Base-by-base conservation (phyloP, 768 basidiomycete species). In the Cyclocybe aegerita region DNA sequence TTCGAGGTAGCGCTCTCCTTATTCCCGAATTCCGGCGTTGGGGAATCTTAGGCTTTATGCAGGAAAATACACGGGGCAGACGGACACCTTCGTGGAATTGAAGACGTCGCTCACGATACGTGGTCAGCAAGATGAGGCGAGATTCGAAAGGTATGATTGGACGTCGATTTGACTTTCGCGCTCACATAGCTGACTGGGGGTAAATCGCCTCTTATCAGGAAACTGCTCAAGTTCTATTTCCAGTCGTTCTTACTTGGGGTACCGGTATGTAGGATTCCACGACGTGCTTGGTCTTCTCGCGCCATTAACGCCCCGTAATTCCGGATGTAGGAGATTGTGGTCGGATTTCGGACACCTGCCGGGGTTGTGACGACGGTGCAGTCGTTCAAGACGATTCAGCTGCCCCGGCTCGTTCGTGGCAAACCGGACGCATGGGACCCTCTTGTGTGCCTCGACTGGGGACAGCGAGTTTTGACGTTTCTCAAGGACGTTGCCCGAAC, bases 181-280 rank as follows among this genome's bases (percentile, higher is more conserved):
- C 46, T 43, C 51, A 43, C 43, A 29, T 34, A 23, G 39, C 43
- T 51, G 35, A 48, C 17, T n/a, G 35, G 17, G 57, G 48, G 37
- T 44, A 49, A 23, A 52, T 39, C 6, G n/a, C 23, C 49, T 35
- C 39, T 48, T 49, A 52, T 47, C 63, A 93, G 89, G 65, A 95
- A 95, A 64, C 71, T 95, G n/a, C 80, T 95, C 50, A 93, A 91
- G 61, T 92, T 92, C 67, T 94, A 93, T 73, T 82, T 93, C 53
- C 93, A 95, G 61, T 93, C 91, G 1, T 94, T 92, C 66, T 78
- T 95, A 23, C 80, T 95, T 47, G 93, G 93, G 43, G 91, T 95
- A n/a, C 93, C 92, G 15, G 88, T 88, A 64, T 58, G 85, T 49
- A 53, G 47, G 37, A 36, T 35, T 35, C n/a, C 48, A 37, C 30